Evolutionary conservation across 257 asterid genomes (phyloP).

Genomic region (Vinca minor): DNA sequence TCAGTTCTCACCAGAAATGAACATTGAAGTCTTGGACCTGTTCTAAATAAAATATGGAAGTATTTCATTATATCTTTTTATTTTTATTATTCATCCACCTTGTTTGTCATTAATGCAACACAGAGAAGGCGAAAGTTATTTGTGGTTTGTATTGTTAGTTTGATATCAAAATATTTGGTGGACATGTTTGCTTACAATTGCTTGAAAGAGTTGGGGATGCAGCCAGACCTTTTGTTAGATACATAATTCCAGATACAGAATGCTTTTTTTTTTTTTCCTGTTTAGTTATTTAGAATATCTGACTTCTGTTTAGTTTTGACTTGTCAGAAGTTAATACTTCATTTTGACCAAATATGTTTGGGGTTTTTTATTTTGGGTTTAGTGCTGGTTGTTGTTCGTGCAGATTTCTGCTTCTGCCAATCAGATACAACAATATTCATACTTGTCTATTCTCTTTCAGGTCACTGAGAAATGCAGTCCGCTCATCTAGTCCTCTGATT

Average conservation of each 20-base stretch:
- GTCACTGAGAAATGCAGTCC: slow-evolving; percentile 42
- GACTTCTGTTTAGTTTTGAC: background rate
- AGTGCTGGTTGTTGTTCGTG: background rate
- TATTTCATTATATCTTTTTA: no score
- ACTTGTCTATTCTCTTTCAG: slow-evolving; percentile 28
- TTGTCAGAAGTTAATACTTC: background rate
- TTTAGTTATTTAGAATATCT: background rate
- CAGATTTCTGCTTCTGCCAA: background rate
- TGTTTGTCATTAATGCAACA: background rate
- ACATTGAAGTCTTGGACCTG: background rate
- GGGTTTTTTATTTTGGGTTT: background rate
- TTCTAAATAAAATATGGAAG: background rate
- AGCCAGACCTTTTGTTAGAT: background rate
- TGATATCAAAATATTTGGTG: background rate
- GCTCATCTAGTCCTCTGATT: slow-evolving; percentile 66
- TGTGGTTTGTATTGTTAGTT: no score
- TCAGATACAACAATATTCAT: no score
- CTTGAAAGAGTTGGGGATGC: background rate
- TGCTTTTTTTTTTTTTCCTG: background rate
- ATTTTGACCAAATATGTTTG: background rate
- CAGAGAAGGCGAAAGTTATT: no score
- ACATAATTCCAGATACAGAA: background rate
- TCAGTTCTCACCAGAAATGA: background rate
- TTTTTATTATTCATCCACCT: background rate
- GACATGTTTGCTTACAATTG: no score